Conservation (phyloP, 495 filamentous ascomycete species). For the Penicillium salamii region DNA sequence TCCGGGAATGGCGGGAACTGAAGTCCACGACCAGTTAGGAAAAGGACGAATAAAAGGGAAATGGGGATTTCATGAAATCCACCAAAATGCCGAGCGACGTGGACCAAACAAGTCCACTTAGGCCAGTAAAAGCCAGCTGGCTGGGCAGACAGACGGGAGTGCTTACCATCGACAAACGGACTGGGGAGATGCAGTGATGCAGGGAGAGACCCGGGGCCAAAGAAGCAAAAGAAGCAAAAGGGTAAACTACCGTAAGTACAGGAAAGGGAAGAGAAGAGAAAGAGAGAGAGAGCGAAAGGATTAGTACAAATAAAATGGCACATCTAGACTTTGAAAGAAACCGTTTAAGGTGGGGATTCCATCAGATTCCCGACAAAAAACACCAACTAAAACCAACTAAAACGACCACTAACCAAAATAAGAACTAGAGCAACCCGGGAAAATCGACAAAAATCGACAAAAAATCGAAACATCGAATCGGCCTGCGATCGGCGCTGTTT, state of each 20-base stretch:
- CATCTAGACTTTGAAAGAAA: not conserved
- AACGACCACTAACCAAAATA: no score
- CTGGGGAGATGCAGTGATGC: conserved; percentile 12
- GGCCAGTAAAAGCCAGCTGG: conserved; percentile 22
- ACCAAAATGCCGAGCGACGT: conserved; percentile 10
- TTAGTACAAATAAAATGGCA: not conserved
- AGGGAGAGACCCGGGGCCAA: conserved; percentile 8
- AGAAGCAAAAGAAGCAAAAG: not conserved
- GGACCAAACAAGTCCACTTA: conserved; percentile 15
- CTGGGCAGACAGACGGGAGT: conserved; percentile 21
- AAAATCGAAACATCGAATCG: not conserved
- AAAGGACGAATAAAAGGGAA: not conserved
- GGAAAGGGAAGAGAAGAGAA: not conserved
- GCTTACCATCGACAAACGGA: conserved; percentile 26
- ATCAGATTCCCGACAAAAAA: not conserved
- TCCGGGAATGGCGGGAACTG: conserved; percentile 11
- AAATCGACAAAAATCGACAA: not conserved
- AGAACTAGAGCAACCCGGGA: no score
- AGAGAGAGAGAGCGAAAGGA: not conserved
- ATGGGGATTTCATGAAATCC: conserved; percentile 1
- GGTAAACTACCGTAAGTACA: no score
- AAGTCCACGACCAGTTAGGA: conserved; percentile 6
- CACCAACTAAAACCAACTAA: not conserved
- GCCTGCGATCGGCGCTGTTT: not conserved
- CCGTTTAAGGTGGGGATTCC: not conserved